Evolutionary conservation across 2,329 filamentous ascomycete genomes (phyloP).

Genomic region (Raffaelea ambrosiae): DNA sequence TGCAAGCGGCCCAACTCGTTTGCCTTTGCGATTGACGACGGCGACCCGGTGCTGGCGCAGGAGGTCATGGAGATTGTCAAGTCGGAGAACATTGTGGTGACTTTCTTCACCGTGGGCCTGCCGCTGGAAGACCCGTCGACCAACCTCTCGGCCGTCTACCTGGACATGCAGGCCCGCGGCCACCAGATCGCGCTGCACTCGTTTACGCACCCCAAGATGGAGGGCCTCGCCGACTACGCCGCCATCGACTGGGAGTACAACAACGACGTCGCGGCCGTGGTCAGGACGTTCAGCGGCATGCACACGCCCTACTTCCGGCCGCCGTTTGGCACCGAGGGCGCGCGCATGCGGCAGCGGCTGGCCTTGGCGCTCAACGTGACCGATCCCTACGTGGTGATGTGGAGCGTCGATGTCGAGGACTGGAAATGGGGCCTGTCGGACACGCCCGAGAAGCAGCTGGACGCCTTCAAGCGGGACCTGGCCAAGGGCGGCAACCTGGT

Average conservation of each 20-base stretch:
- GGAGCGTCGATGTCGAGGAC: constrained; percentile 64
- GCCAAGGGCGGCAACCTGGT: constrained; percentile 54
- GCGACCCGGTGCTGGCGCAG: constrained; percentile 49
- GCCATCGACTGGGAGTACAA: constrained; percentile 55
- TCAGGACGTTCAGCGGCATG: constrained; percentile 24
- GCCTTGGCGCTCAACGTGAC: constrained; percentile 40
- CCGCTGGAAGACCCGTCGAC: constrained; percentile 49
- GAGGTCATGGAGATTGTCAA: constrained; percentile 53
- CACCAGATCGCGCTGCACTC: constrained; percentile 64
- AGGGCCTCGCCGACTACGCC: constrained; percentile 41
- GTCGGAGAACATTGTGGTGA: constrained; percentile 54
- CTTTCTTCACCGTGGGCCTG: constrained; percentile 62
- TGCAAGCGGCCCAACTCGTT: constrained; percentile 63
- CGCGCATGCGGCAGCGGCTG: constrained; percentile 55
- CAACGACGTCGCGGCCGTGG: constrained; percentile 44
- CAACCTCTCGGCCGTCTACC: constrained; percentile 56
- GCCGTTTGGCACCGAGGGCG: constrained; percentile 60
- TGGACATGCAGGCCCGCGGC: constrained; percentile 50
- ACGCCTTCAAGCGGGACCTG: constrained; percentile 56
- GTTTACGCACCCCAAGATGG: constrained; percentile 61
- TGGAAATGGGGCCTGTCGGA: constrained; percentile 56
- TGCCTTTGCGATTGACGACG: constrained; percentile 66
- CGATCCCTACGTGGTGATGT: constrained; percentile 53
- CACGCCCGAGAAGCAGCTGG: constrained; percentile 59
- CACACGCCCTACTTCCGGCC: constrained; percentile 53